Evolutionary conservation across 768 basidiomycete species (phyloP).

Genomic region (Collybia nuda): DNA sequence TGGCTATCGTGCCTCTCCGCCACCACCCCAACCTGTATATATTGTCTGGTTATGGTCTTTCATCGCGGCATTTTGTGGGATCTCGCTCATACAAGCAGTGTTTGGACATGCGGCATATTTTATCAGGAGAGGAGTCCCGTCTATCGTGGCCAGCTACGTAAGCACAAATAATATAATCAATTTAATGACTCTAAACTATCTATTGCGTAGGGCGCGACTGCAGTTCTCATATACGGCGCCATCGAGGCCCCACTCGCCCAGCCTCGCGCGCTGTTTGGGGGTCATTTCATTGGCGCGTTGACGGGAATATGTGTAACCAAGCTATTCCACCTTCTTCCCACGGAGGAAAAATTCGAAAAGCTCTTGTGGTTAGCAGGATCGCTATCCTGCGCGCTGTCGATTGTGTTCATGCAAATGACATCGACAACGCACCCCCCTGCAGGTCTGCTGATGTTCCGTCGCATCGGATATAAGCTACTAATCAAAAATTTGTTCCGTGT

Average conservation of each 20-base stretch:
- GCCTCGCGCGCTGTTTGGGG: constrained; percentile 49
- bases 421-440: constrained; percentile 55
- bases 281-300: constrained; percentile 51
- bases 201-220: constrained; percentile 46
- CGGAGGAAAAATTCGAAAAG: constrained; percentile 39
- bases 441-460: constrained; percentile 22
- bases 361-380: constrained; percentile 50
- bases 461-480: background rate
- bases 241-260: constrained; percentile 54
- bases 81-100: constrained; percentile 48
- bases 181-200: background rate
- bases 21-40: constrained; percentile 29
- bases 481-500: constrained; percentile 3
- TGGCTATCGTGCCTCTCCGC: constrained; percentile 38
- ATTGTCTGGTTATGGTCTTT: constrained; percentile 53
- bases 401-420: constrained; percentile 54
- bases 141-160: constrained; percentile 49
- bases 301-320: constrained; percentile 52
- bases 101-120: constrained; percentile 51
- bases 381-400: constrained; percentile 37
- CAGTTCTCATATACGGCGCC: constrained; percentile 53
- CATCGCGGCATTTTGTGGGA: constrained; percentile 49
- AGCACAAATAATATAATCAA: constrained; percentile 12
- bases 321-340: constrained; percentile 44
- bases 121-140: constrained; percentile 40